These are phyloP conservation scores for Camillea tinctor DNA, from an alignment of 2,329 filamentous ascomycete species.

Conservation along the genomic window DNA sequence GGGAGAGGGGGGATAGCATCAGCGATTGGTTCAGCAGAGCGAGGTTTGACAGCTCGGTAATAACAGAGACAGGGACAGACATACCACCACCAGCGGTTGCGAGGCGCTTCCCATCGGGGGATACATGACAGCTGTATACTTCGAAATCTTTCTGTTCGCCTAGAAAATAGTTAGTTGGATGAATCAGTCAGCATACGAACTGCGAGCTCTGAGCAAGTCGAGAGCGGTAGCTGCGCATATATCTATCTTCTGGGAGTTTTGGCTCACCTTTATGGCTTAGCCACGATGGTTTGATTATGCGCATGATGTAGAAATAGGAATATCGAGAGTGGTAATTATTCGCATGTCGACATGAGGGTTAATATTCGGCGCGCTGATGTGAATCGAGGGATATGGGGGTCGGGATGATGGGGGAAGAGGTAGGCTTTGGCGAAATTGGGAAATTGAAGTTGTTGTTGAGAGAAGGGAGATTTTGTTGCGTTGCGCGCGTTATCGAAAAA, in stretches of 20 bases:
- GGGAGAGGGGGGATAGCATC: conserved; percentile 11
- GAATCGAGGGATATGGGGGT: background rate
- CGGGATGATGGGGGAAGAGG: background rate
- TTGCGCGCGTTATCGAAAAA: conserved; percentile 14
- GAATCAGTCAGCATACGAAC: background rate
- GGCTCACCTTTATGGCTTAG: conserved; percentile 81
- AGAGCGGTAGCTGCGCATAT: conserved; percentile 11
- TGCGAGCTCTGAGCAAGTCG: too few relatives aligned
- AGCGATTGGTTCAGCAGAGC: conserved; percentile 5
- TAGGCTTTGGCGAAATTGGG: background rate
- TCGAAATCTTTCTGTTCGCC: conserved; percentile 98
- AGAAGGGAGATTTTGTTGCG: background rate
- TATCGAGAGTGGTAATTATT: conserved; percentile 22
- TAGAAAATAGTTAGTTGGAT: conserved; percentile 34
- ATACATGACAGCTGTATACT: conserved; percentile 97
- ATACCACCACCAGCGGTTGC: conserved; percentile 90
- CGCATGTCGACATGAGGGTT: conserved; percentile 31
- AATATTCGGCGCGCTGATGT: background rate
- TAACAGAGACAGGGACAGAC: too few relatives aligned
- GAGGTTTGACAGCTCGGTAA: background rate
- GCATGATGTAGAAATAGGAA: conserved; percentile 54
- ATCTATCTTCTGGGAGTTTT: conserved; percentile 3
- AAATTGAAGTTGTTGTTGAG: background rate
- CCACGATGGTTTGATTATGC: conserved; percentile 93
- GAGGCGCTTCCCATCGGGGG: conserved; percentile 85